These are phyloP conservation scores for Picea sitchensis DNA, from an alignment of 75 land plant species.

Conservation along the genomic window DNA sequence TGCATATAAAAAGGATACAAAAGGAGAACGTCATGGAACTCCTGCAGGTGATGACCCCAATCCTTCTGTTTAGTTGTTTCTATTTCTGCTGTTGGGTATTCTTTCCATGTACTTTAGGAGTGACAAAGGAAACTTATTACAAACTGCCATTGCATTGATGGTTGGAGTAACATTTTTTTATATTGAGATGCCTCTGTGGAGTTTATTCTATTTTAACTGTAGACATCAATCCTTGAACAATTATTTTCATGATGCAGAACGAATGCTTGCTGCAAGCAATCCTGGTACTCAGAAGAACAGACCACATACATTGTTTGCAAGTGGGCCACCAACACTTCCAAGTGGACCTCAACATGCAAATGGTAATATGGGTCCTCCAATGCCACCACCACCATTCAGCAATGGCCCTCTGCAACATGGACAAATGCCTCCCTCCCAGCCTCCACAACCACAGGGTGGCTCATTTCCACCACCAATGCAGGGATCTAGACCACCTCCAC, in stretches of 20 bases:
- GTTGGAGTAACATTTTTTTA: background rate
- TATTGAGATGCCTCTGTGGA: background rate
- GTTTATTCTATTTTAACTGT: background rate
- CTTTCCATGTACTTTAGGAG: background rate
- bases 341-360: slow-evolving; percentile 47
- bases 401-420: slow-evolving; percentile 54
- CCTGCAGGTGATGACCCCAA: slow-evolving; percentile 65
- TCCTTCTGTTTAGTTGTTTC: background rate
- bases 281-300: slow-evolving; percentile 71
- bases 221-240: background rate
- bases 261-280: slow-evolving; percentile 89
- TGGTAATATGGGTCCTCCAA: slow-evolving; percentile 33
- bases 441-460: slow-evolving; percentile 44
- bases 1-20: slow-evolving; percentile 99
- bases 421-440: slow-evolving; percentile 39
- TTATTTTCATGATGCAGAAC: slow-evolving; percentile 47
- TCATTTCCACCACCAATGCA: slow-evolving; percentile 37
- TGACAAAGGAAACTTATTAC: background rate
- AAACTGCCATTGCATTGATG: background rate
- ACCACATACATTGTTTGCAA: slow-evolving; percentile 93
- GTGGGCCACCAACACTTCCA: slow-evolving; percentile 84
- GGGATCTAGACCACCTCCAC: slow-evolving; percentile 38
- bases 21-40: slow-evolving; percentile 98
- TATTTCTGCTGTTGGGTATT: too few species aligned
- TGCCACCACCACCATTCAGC: slow-evolving; percentile 60